phyloP scores from a whole-genome alignment of 805 yeast genomes.

The Wickerhamomyces kurtzmanii region DNA sequence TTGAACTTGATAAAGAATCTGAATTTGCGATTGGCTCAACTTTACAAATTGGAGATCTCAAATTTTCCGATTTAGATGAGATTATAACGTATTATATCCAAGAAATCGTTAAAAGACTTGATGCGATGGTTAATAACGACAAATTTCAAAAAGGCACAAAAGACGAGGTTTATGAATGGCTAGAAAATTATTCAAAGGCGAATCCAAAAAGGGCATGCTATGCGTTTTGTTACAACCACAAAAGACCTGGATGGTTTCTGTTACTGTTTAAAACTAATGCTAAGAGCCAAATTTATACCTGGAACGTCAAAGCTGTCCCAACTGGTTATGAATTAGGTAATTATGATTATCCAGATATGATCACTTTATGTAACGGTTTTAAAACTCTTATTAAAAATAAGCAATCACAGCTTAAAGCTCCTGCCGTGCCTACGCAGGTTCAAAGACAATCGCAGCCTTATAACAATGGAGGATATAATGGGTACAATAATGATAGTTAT shows the following conservation, averaged over 20 bases:
- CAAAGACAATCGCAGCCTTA: slow-evolving; percentile 1
- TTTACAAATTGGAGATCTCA: slow-evolving; percentile 55
- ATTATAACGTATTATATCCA: slow-evolving; percentile 80
- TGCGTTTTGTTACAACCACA: slow-evolving; percentile 83
- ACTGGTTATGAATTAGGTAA: slow-evolving; percentile 76
- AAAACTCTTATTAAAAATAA: slow-evolving; percentile 42
- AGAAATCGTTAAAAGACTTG: slow-evolving; percentile 72
- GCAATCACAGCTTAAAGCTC: no score
- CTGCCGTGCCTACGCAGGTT: no score
- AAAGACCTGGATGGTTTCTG: slow-evolving; percentile 89
- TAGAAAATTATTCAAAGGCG: slow-evolving; percentile 82
- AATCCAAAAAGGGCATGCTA: slow-evolving; percentile 86
- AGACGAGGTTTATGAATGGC: slow-evolving; percentile 76
- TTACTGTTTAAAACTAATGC: slow-evolving; percentile 78
- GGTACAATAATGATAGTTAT: neutral
- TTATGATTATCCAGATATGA: slow-evolving; percentile 83
- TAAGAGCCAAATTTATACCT: slow-evolving; percentile 57
- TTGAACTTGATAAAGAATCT: slow-evolving; percentile 61
- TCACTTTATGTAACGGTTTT: slow-evolving; percentile 88
- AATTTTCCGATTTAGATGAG: slow-evolving; percentile 87
- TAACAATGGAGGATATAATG: slow-evolving; percentile 1
- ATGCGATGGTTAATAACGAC: slow-evolving; percentile 78
- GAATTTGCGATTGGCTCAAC: slow-evolving; percentile 51
- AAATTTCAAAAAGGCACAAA: slow-evolving; percentile 78
- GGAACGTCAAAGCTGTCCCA: slow-evolving; percentile 89